Base-by-base conservation (phyloP, 2,329 filamentous ascomycete species). In the Cercospora janseana region DNA sequence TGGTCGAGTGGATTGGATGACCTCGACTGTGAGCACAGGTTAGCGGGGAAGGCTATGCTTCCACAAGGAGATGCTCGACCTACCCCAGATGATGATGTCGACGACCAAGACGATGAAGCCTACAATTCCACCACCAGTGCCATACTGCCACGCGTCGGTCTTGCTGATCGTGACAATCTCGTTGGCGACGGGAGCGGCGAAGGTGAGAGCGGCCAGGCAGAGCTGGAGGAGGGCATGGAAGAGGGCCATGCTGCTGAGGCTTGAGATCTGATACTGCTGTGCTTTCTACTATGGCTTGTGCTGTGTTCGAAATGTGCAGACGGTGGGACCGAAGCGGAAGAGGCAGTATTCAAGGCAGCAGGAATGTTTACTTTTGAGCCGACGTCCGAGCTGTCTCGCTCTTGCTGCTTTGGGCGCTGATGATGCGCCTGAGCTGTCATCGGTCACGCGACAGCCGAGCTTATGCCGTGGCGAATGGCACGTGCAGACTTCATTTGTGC, bases 51-150 rank as follows among this genome's bases (percentile, higher is more conserved):
- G 27, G 6, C 12, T 37, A 16, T 12, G 8, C 12, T 9, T 12
- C 1, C n/a, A 8, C n/a, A 8, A 7, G 18, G 13, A 12, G 10
- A 20, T n/a, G 7, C 15, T 24, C 3, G 8, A 73, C 80, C 21
- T 72, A 85, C 82, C 75, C 64, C 78, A 82, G 29, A 82, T 79
- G 26, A 85, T 75, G 29, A 85, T 77, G 57, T 85, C 81, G 6
- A 85, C 70, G 10, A 85, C 68, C 20, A 85, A 66, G 3, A 85
- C 72, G 47, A 84, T 77, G 59, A 85, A 79, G 1, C 81, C 81
- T 5, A 83, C 40, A 27, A 84, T 74, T 1, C 82, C 81, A 12
- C 82, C 82, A 20, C 81, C 80, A 2, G 78, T 79, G 31, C 81
- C 81, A 40, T 80, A 82, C 49, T 81, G 75, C 77, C 77, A 80